A percentile compares a stretch with the other conserved stretches of the same genome.
phyloP scores from a whole-genome alignment of 441 rosid genomes.

The Erysimum pusillum region DNA sequence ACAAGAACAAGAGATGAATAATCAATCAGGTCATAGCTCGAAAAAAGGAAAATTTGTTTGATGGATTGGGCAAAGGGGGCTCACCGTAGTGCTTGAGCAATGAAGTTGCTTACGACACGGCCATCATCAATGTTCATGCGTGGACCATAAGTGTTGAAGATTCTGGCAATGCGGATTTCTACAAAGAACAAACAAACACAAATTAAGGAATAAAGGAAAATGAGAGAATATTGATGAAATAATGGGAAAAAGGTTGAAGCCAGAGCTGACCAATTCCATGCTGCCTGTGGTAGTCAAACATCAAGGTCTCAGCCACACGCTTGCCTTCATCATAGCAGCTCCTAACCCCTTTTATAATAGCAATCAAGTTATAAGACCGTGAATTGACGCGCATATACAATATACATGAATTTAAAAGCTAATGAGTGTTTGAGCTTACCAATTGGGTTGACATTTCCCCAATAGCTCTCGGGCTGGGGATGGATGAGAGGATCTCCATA shows the following conservation, averaged over 20 bases:
- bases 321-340: slow-evolving; percentile 86
- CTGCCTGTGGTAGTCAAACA: slow-evolving; percentile 90
- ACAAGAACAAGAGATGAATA: neutral
- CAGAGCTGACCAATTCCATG: slow-evolving; percentile 71
- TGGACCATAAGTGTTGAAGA: slow-evolving; percentile 82
- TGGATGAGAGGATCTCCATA: slow-evolving; percentile 86
- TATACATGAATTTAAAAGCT: too few relatives aligned
- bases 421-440: slow-evolving; percentile 48
- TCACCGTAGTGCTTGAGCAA: slow-evolving; percentile 80
- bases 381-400: neutral
- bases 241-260: neutral
- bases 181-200: slow-evolving; percentile 17
- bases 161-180: slow-evolving; percentile 78
- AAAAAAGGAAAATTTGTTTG: neutral
- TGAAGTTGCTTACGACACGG: slow-evolving; percentile 79
- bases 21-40: neutral
- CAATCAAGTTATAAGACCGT: neutral
- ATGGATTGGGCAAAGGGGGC: neutral
- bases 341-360: slow-evolving; percentile 56
- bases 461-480: slow-evolving; percentile 77
- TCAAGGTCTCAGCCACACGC: slow-evolving; percentile 83
- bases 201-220: neutral
- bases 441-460: slow-evolving; percentile 87
- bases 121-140: slow-evolving; percentile 79
- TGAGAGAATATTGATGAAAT: neutral